A percentile compares a stretch with the other conserved stretches of the same genome.
These are phyloP conservation scores for Ogataea saltuana DNA, from an alignment of 805 yeast species.

Conservation along the genomic window DNA sequence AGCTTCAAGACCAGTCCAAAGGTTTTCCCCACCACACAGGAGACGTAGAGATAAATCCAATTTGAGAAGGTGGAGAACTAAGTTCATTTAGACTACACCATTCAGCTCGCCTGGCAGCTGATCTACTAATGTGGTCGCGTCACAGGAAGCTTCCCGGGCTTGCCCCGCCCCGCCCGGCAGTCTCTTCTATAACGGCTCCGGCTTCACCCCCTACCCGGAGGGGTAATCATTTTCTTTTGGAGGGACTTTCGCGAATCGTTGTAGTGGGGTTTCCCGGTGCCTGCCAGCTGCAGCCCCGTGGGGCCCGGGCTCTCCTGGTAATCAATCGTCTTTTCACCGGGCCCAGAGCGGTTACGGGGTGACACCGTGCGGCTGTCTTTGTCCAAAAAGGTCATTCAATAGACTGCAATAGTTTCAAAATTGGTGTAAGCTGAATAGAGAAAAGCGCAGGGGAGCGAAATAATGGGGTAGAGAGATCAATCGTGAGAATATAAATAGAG, in stretches of 20 bases:
- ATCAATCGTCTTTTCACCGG: too few relatives aligned
- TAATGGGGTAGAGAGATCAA: conserved; percentile 3
- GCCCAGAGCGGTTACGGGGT: conserved; percentile 2
- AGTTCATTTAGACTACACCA: conserved; percentile 1
- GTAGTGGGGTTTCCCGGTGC: too few relatives aligned
- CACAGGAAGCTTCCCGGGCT: not conserved
- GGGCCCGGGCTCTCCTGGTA: too few relatives aligned
- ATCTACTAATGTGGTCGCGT: not conserved
- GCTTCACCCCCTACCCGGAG: conserved; percentile 2
- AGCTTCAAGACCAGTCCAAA: too few relatives aligned
- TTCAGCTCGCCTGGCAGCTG: not conserved
- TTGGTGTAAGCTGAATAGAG: conserved; percentile 1
- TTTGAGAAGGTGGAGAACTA: conserved; percentile 8
- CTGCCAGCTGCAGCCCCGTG: too few relatives aligned
- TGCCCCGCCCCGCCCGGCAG: conserved; percentile 6
- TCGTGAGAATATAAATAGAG: conserved; percentile 5
- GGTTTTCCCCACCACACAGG: conserved; percentile 5
- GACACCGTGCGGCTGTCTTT: conserved; percentile 8
- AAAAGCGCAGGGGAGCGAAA: not conserved
- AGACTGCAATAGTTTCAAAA: conserved; percentile 5
- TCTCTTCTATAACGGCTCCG: conserved; percentile 6
- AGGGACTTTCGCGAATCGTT: not conserved
- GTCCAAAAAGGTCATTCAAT: conserved; percentile 8
- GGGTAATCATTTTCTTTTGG: not conserved
- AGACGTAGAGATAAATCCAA: conserved; percentile 1